Base-by-base conservation (phyloP, 2,329 filamentous ascomycete species). In the Talaromyces pinophilus region DNA sequence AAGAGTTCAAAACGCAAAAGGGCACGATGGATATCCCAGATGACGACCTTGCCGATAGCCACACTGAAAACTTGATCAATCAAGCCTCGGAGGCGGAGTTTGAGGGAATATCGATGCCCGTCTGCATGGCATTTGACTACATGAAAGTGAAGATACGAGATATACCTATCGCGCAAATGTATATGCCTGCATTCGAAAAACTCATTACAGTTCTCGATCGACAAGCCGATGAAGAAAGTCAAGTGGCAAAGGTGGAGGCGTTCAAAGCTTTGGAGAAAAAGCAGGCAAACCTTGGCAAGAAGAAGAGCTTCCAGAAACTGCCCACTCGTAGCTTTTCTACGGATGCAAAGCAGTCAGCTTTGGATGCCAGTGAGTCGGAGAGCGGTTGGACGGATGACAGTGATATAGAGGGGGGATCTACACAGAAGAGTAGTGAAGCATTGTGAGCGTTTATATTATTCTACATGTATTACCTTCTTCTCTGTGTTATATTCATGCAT, bases 71-170 rank as follows among this genome's bases (percentile, higher is more conserved):
- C 13, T 19, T 52, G 19, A 28, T 46, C 22, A 54, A 30, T 17
- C 19, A 25, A 30, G 44, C 59, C 10, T 42, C 42, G 40, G 8
- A 38, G 54, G 13, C 65, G 64, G 13, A 61, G 61, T 42, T 64
- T 3, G 15, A 30, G 25, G 4, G 19, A 19, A 55, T 67, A 48
- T 78, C 84, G 67, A 83, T 86, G 77, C 86, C 86, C 59, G 80
- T 88, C 46, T 81, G 82, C 25, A 81, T 87, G 13, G 86, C 87
- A 0, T 89, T 88, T 70, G 87, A 90, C 73, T 86, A 87, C 68
- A 88, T 90, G 87, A 82, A 84, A 3, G 80, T 89, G 68, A 84
- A 83, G 70, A 81, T 89, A 15, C 82, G 84, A 17, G 86, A 89
- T 67, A 85, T 89, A 48, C 80, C 82, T 25, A 75, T 85, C 69